Base-by-base conservation (phyloP, 331 rosid species). In the Stylosanthes scabra region DNA sequence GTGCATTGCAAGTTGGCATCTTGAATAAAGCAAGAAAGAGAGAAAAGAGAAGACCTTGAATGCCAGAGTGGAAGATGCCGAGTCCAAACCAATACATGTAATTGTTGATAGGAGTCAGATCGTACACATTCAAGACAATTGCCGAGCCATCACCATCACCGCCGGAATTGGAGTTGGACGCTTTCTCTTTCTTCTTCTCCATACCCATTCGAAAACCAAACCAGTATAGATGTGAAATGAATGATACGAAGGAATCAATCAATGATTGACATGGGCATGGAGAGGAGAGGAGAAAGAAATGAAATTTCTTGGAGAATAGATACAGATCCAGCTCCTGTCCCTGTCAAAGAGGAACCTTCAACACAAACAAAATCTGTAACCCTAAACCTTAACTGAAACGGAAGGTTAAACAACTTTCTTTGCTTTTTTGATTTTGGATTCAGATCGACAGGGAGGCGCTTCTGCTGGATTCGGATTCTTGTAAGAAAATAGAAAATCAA, bases 21-120 rank as follows among this genome's bases (percentile, higher is more conserved):
- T 31, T 31, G 37, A 20, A 62, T 12, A 13, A 15, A 16, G 45
- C 28, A 3, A 46, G 9, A 44, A 34, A 16, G 40, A n/a, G 64
- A 39, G 42, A 2, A 41, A 29, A 2, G 3, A 67, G 16, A 20
- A 4, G 51, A 91, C 99, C 99, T 92, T 95, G 87, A 82, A 95
- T 83, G 52, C 99, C 99, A 7, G 99, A 92, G 83, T 95, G 99
- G 49, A 90, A 95, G 74, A 95, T 83, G 80, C 99, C 99, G 50
- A 90, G 63, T 54, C 99, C 99, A 76, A 95, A 79, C 98, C 98
- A 95, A 81, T 71, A 80, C 59, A 79, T 62, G 82, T 95, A 95
- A 80, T 85, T 86, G 75, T 95, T 95, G 74, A 89, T 58, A 44
- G 97, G 92, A 44, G 99, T 92, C 74, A 95, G 99, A 82, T 95